phyloP scores from a whole-genome alignment of 2,329 filamentous ascomycete species.

The Microascus cirrosus region DNA sequence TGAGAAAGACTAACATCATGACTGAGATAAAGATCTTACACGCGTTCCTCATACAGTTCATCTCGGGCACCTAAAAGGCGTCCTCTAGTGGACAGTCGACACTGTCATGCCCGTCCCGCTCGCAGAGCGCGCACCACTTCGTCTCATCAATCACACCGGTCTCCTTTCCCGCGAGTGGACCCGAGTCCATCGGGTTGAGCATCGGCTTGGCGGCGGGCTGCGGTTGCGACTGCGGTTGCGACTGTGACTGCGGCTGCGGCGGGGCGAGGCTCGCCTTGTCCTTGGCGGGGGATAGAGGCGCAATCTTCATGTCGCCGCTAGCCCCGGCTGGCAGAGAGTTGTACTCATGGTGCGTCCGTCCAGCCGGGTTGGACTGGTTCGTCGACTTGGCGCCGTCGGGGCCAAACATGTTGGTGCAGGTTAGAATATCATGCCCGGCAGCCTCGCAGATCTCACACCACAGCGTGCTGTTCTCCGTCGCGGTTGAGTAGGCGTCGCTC shows the following conservation, averaged over 20 bases:
- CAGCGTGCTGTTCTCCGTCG: constrained; percentile 61
- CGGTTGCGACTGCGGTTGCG: background rate
- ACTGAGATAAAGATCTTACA: background rate
- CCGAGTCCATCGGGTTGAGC: constrained; percentile 45
- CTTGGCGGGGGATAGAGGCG: constrained; percentile 41
- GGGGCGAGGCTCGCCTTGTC: constrained; percentile 10
- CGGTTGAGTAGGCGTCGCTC: constrained; percentile 57
- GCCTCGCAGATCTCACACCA: constrained; percentile 97
- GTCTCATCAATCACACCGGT: constrained; percentile 67
- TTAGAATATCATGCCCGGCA: constrained; percentile 83
- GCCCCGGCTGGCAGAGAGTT: constrained; percentile 17
- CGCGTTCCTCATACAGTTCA: background rate
- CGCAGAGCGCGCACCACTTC: constrained; percentile 96
- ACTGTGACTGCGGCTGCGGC: too few species aligned
- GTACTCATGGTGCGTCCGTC: constrained; percentile 17
- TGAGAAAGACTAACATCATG: background rate
- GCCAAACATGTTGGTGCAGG: constrained; percentile 83
- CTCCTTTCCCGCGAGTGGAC: constrained; percentile 66
- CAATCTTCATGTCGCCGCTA: constrained; percentile 23
- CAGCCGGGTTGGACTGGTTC: constrained; percentile 6
- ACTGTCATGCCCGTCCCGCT: constrained; percentile 92
- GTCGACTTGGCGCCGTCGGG: constrained; percentile 20
- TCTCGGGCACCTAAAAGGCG: constrained; percentile 35
- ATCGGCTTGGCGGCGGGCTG: constrained; percentile 17
- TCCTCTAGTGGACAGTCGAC: constrained; percentile 92